Conservation (phyloP, 441 rosid genomes). For the Pelargonium australe region DNA sequence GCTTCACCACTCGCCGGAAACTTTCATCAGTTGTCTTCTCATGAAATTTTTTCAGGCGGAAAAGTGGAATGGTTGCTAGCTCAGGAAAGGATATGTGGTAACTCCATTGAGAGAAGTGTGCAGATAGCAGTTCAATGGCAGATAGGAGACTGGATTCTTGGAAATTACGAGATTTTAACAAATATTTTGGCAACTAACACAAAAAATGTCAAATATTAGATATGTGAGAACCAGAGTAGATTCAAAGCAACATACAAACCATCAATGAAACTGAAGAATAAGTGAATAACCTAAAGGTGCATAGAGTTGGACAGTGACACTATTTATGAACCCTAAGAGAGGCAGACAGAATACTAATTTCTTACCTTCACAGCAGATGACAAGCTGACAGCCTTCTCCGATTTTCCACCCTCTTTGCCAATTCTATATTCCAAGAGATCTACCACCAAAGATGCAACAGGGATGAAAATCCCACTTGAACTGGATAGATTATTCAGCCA, state of each 20-base stretch:
- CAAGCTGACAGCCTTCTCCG: constrained; percentile 44
- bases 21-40: constrained; percentile 55
- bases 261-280: constrained; percentile 2
- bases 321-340: constrained; percentile 3
- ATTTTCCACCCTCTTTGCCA: constrained; percentile 50
- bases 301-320: neutral
- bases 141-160: constrained; percentile 58
- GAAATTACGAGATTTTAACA: constrained; percentile 78
- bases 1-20: constrained; percentile 49
- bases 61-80: constrained; percentile 66
- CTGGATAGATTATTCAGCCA: constrained; percentile 77
- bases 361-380: constrained; percentile 65
- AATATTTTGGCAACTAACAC: constrained; percentile 75
- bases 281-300: neutral
- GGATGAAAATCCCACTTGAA: constrained; percentile 67
- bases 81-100: constrained; percentile 86
- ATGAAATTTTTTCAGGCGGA: constrained; percentile 55
- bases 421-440: constrained; percentile 77
- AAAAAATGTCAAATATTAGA: constrained; percentile 16
- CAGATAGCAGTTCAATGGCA: constrained; percentile 61
- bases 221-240: constrained; percentile 1
- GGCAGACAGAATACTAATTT: constrained; percentile 6
- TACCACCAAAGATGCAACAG: constrained; percentile 54
- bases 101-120: constrained; percentile 86
- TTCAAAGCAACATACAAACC: constrained; percentile 4